Evolutionary conservation across 2,329 filamentous ascomycete species (phyloP).

Genomic region (Ophiosphaerella herpotricha): DNA sequence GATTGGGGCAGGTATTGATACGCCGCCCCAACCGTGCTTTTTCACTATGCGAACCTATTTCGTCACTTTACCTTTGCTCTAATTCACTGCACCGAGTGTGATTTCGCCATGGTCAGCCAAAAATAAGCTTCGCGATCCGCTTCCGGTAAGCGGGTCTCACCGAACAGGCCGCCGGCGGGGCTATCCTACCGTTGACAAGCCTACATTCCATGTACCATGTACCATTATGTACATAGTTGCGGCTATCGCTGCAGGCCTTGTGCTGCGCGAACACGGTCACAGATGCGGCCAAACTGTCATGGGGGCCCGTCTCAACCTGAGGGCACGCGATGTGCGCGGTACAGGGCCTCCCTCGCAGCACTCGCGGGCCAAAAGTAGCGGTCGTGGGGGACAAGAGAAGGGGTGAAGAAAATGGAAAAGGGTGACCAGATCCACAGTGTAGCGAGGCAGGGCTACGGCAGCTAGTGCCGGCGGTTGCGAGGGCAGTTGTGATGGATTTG

Average conservation of each 20-base stretch:
- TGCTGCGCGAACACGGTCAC: conserved; percentile 20
- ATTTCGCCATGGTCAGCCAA: conserved; percentile 14
- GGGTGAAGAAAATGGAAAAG: conserved; percentile 4
- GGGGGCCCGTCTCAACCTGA: conserved; percentile 19
- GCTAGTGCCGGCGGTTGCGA: conserved; percentile 41
- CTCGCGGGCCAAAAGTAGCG: neutral
- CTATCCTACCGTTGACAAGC: conserved; percentile 12
- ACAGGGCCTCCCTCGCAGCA: conserved; percentile 15
- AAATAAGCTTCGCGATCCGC: conserved; percentile 27
- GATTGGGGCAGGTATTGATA: conserved; percentile 6
- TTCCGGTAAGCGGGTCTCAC: conserved; percentile 21
- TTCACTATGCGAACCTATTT: conserved; percentile 3
- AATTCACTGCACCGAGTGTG: conserved; percentile 10
- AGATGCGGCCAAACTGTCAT: conserved; percentile 10
- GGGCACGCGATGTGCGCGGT: conserved; percentile 15
- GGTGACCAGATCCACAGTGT: conserved; percentile 32
- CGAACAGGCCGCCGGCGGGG: neutral
- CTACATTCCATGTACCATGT: conserved; percentile 14
- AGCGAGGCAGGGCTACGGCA: conserved; percentile 28
- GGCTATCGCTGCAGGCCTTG: conserved; percentile 24
- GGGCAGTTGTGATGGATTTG: conserved; percentile 22
- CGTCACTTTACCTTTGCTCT: conserved; percentile 4
- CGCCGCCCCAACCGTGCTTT: conserved; percentile 4
- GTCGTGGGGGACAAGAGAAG: conserved; percentile 16
- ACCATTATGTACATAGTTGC: conserved; percentile 16